These are phyloP conservation scores for Globisporangium polare DNA, from an alignment of 352 stramenopile genomes.

Conservation along the genomic window DNA sequence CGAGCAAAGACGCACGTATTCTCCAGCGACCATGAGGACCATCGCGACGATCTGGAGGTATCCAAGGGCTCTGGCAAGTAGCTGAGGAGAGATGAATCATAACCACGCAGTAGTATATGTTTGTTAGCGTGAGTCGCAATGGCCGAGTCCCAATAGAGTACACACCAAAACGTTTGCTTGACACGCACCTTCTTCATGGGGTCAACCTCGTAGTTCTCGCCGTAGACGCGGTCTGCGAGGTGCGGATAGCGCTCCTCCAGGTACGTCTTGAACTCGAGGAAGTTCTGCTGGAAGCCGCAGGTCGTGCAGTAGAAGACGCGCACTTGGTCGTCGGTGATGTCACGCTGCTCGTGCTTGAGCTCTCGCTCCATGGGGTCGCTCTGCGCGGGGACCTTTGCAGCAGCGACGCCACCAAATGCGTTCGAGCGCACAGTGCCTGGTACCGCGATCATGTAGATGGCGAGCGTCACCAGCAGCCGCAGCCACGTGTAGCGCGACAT, in stretches of 20 bases:
- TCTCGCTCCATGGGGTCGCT: slow-evolving; percentile 7
- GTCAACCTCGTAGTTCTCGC: slow-evolving; percentile 57
- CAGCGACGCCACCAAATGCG: neutral
- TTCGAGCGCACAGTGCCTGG: slow-evolving; percentile 11
- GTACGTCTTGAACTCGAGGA: slow-evolving; percentile 57
- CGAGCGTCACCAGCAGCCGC: slow-evolving; percentile 22
- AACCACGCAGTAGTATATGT: no score
- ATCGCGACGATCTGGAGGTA: slow-evolving; percentile 51
- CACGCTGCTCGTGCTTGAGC: slow-evolving; percentile 18
- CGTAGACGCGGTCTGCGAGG: slow-evolving; percentile 57
- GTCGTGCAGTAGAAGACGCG: slow-evolving; percentile 65
- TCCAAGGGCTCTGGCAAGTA: slow-evolving; percentile 37
- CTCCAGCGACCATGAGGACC: slow-evolving; percentile 57
- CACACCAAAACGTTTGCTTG: no score
- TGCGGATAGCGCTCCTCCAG: slow-evolving; percentile 76
- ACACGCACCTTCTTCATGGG: slow-evolving; percentile 34
- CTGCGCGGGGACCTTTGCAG: neutral
- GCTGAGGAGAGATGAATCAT: no score
- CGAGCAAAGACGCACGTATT: slow-evolving; percentile 40
- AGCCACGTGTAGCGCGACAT: slow-evolving; percentile 25
- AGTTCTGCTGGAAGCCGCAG: slow-evolving; percentile 82
- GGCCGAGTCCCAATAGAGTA: no score
- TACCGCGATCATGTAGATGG: slow-evolving; percentile 24
- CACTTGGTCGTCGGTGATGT: slow-evolving; percentile 60
- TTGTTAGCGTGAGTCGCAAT: no score